phyloP scores from a whole-genome alignment of 2,329 filamentous ascomycete species.

The Apiospora koreana region DNA sequence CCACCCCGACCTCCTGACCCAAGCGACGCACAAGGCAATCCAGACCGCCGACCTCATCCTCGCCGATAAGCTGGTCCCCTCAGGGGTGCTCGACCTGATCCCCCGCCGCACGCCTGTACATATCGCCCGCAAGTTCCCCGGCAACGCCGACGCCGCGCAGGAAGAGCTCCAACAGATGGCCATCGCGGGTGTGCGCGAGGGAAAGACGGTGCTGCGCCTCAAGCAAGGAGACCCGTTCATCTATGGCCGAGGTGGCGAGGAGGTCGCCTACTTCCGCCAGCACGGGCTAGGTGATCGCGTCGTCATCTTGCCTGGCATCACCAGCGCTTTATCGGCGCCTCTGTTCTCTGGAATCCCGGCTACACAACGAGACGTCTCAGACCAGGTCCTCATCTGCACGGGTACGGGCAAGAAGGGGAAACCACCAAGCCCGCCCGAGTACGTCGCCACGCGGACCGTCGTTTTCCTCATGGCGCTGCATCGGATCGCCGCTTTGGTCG shows the following conservation, averaged over 20 bases:
- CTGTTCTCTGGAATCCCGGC: slow-evolving; percentile 86
- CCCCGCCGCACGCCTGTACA: slow-evolving; percentile 85
- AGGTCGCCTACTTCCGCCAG: slow-evolving; percentile 78
- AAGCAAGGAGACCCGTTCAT: slow-evolving; percentile 98
- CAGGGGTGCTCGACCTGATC: slow-evolving; percentile 83
- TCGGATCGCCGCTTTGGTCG: slow-evolving; percentile 72
- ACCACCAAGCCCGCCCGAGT: slow-evolving; percentile 78
- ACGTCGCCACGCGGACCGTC: slow-evolving; percentile 74
- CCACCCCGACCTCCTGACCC: slow-evolving; percentile 87
- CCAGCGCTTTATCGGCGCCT: slow-evolving; percentile 82
- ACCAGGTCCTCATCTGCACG: slow-evolving; percentile 95
- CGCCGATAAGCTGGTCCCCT: slow-evolving; percentile 83
- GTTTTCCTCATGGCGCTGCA: slow-evolving; percentile 97
- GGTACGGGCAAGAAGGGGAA: slow-evolving; percentile 91
- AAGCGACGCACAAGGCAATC: slow-evolving; percentile 77
- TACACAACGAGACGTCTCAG: slow-evolving; percentile 86
- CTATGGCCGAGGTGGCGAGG: slow-evolving; percentile 92
- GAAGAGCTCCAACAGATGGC: slow-evolving; percentile 83
- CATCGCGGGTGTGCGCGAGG: slow-evolving; percentile 62
- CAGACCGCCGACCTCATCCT: slow-evolving; percentile 75
- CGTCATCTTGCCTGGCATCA: slow-evolving; percentile 84
- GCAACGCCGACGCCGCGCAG: slow-evolving; percentile 92
- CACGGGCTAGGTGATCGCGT: slow-evolving; percentile 67
- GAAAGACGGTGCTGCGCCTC: slow-evolving; percentile 80
- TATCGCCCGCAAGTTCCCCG: slow-evolving; percentile 96